These are phyloP conservation scores for Massospora cicadina DNA, from an alignment of 371 early-diverging fungal species.

Conservation along the genomic window DNA sequence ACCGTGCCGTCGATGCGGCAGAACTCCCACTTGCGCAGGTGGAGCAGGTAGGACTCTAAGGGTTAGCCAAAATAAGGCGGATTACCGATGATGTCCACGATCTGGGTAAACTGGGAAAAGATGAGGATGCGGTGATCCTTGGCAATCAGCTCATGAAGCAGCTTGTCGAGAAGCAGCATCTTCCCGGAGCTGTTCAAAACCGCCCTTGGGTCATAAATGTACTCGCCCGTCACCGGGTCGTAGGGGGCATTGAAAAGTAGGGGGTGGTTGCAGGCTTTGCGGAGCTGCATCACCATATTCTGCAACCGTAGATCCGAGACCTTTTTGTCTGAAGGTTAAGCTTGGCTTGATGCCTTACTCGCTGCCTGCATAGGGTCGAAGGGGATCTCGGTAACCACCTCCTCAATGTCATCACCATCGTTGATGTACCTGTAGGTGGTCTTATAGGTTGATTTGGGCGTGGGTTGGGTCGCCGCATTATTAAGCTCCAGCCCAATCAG, in stretches of 20 bases:
- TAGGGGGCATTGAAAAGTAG: constrained; percentile 69
- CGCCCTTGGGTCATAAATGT: constrained; percentile 28
- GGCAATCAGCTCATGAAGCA: constrained; percentile 55
- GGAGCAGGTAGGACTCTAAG: constrained; percentile 13
- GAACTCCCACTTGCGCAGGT: constrained; percentile 52
- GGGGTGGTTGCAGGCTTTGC: constrained; percentile 93
- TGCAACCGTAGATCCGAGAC: constrained; percentile 42
- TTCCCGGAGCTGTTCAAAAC: constrained; percentile 65
- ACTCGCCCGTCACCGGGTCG: constrained; percentile 27
- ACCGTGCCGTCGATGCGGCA: constrained; percentile 91
- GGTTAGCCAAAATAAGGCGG: constrained; percentile 15
- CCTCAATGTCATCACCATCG: constrained; percentile 4
- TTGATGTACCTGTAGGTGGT: constrained; percentile 17
- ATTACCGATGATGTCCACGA: constrained; percentile 83
- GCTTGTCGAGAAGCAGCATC: constrained; percentile 63
- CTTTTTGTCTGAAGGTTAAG: constrained; percentile 20
- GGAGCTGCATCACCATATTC: constrained; percentile 79
- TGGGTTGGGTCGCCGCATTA: constrained; percentile 9
- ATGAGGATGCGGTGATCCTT: constrained; percentile 77
- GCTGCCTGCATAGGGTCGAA: background rate
- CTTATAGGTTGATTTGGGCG: background rate
- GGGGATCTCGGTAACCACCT: background rate
- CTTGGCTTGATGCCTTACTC: background rate
- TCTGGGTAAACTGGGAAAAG: constrained; percentile 85
- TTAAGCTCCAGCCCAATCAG: background rate